Base-by-base conservation (phyloP, 164 flowering plant genomes). In the Echeveria elegans region DNA sequence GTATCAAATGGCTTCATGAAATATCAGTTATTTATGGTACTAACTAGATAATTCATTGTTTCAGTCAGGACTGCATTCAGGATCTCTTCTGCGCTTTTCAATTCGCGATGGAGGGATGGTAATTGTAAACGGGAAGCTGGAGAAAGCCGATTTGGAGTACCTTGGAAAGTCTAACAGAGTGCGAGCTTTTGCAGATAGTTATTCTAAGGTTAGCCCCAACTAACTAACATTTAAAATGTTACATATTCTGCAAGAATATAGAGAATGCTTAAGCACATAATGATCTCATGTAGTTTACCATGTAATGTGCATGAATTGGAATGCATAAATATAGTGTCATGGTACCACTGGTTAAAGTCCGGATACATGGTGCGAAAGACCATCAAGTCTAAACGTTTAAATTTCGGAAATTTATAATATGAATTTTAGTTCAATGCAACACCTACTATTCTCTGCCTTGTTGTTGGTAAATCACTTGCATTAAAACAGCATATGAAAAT, bases 131-230 rank as follows among this genome's bases (percentile, higher is more conserved):
- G 96, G 97, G 68, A 85, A 85, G 77, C 79, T 91, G 77, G 89
- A 88, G 75, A 82, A 72, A 71, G 91, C 97, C 69, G 93, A 94
- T 75, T 69, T 91, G 70, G 82, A 85, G 10, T 94, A 81, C 71
- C 71, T 82, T 66, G 95, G 86, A 67, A 85, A 86, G 75, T 40
- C 75, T 50, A 86, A 88, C 70, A 81, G 92, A 74, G 89, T 85
- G 60, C 93, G 99, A 66, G 86, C 92, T 74, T 91, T 86, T 75
- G 93, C 99, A 23, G 97, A 94, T 78, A 91, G 85, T 72, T 91
- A 79, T 79, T 91, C 97, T 10, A 94, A 94, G 99, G 98, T 93
- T 34, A 1, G 29, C 64, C 24, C 24, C 29, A 63, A n/a, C 6
- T 34, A 10, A 34, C 24, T 36, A 1, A 18, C 7, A n/a, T n/a